Conservation (phyloP, 176 grass and related monocot species). For the Triticum aestivum region DNA sequence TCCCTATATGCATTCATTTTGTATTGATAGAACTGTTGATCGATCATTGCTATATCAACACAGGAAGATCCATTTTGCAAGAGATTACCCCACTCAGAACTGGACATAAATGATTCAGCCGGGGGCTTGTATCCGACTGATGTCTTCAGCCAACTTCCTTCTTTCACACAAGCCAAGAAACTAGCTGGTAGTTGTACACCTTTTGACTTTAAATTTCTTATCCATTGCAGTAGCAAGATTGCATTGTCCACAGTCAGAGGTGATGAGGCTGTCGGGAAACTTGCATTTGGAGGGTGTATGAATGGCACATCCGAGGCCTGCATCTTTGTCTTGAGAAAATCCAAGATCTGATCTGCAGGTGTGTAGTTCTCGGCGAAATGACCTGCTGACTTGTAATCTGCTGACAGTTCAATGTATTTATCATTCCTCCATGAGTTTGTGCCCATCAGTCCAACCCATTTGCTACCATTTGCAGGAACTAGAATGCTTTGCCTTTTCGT, state of each 20-base stretch:
- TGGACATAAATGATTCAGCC: constrained; percentile 52
- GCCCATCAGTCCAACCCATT: constrained; percentile 58
- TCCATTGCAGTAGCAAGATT: constrained; percentile 66
- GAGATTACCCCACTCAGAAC: constrained; percentile 47
- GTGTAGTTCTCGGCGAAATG: constrained; percentile 38
- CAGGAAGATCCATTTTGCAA: constrained; percentile 45
- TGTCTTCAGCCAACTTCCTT: constrained; percentile 69
- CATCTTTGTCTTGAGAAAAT: constrained; percentile 33
- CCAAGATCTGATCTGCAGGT: constrained; percentile 22
- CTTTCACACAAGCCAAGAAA: constrained; percentile 45
- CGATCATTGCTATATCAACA: constrained; percentile 71
- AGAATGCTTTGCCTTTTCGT: constrained; percentile 26
- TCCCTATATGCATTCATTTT: constrained; percentile 36
- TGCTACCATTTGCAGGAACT: constrained; percentile 64
- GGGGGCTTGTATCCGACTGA: constrained; percentile 58
- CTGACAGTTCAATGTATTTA: constrained; percentile 46
- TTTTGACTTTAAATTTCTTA: constrained; percentile 20
- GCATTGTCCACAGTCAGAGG: constrained; percentile 52
- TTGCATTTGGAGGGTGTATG: constrained; percentile 51
- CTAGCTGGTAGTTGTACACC: background rate
- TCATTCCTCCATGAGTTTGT: constrained; percentile 56
- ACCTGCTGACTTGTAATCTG: constrained; percentile 38
- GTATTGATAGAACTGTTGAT: constrained; percentile 52
- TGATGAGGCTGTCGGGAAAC: constrained; percentile 39
- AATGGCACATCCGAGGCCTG: constrained; percentile 49